Evolutionary conservation across 768 basidiomycete species (phyloP), one percentile per base, ranked within the genome.

Genomic region (Suillus luteus): DNA sequence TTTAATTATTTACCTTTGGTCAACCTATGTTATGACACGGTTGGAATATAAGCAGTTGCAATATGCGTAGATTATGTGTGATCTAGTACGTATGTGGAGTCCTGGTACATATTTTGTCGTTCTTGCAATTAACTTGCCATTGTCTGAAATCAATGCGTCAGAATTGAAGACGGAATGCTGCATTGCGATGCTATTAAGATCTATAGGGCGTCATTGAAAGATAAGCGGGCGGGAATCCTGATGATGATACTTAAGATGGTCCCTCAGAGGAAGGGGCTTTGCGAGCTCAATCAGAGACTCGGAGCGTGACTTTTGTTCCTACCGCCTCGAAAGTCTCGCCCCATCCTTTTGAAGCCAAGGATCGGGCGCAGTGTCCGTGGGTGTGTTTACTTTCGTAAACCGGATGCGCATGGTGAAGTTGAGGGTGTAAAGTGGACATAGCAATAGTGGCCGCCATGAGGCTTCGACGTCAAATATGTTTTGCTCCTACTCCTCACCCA

Each of bases 141-240:
- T 31, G 31, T 31, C 31, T 31, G 31, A 2, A 31, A 31, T 4
- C 31, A 31, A 31, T 22, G 87, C 88, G 14, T 73, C 57, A 1
- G 86, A 84, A 69, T 91, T 85, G 68, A 86, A 89, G 0, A 88
- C 86, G 27, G 85, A 86, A 0, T 81, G 83, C 65, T 85, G 85
- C 0, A 87, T 88, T 10, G 87, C 86, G 65, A 86, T 79, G 40
- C 77, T 75, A 65, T 87, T 83, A 61, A 83, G 72, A 65, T 85
- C 80, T 8, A 64, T 38, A 22, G 68, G 68, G 9, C 63, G 64
- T 44, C 68, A 65, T 61, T 67, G 63, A 35, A 67, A 74, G 55
- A 69, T 71, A 82, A 75, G 31, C 71, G 64, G 10, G 17, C 65
- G 60, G 12, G 68, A 60, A 33, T 60, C 59, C 27, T 57, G 60